phyloP scores from a whole-genome alignment of 345 rosid genomes.

The Moricandia moricandioides region DNA sequence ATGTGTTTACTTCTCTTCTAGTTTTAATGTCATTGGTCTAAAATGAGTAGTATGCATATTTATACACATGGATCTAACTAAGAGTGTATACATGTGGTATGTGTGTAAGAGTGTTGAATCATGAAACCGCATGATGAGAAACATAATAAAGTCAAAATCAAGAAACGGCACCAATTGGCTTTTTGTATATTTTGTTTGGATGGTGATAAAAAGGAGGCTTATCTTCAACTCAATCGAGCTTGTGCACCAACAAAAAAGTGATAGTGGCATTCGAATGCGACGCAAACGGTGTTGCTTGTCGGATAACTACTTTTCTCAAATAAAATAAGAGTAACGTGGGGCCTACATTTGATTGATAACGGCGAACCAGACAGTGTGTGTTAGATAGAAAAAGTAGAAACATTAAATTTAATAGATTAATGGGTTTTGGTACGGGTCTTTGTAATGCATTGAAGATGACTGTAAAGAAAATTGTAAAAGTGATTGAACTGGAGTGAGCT shows the following conservation, averaged over 20 bases:
- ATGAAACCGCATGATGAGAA: not conserved
- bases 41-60: not conserved
- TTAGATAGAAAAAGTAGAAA: not conserved
- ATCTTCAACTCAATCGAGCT: conserved; percentile 22
- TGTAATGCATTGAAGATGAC: conserved; percentile 5
- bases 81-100: not conserved
- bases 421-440: conserved; percentile 8
- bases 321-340: not conserved
- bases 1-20: conserved; percentile 85
- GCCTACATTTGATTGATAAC: conserved; percentile 20
- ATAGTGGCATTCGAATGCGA: conserved; percentile 23
- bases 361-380: conserved; percentile 3
- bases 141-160: conserved; percentile 16
- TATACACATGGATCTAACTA: not conserved
- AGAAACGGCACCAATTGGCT: conserved; percentile 11
- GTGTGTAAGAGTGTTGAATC: conserved; percentile 2
- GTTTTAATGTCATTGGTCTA: conserved; percentile 2
- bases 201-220: conserved; percentile 17
- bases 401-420: not conserved
- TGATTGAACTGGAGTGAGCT: conserved; percentile 15
- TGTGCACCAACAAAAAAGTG: conserved; percentile 6
- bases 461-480: not conserved
- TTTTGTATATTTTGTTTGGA: conserved; percentile 3
- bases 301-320: not conserved
- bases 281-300: conserved; percentile 20